Evolutionary conservation across 768 basidiomycete species (phyloP).

Genomic region (Mycena indigotica): DNA sequence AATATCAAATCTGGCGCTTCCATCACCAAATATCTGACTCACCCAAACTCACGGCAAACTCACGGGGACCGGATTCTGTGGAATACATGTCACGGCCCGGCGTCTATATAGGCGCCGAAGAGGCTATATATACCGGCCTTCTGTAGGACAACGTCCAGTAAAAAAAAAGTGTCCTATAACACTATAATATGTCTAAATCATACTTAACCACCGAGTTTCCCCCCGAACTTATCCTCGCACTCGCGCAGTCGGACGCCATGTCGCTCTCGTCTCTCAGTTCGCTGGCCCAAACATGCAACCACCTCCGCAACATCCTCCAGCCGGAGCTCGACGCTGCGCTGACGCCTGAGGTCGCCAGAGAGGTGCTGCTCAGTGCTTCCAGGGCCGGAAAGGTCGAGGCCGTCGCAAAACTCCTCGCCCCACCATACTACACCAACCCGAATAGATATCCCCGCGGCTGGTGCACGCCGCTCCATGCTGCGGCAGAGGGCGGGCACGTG

Average conservation of each 20-base stretch:
- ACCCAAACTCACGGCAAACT: no score
- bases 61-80: no score
- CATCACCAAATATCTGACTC: no score
- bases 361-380: background rate
- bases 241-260: background rate
- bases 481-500: background rate
- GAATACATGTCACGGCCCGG: no score
- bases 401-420: background rate
- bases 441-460: background rate
- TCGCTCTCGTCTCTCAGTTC: background rate
- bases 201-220: no score
- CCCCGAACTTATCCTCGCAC: background rate
- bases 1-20: no score
- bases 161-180: no score
- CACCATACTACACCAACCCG: background rate
- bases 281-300: conserved; percentile 1
- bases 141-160: no score
- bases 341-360: background rate
- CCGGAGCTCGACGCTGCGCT: conserved; percentile 1
- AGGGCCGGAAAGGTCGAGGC: background rate
- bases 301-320: conserved; percentile 1
- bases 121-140: no score
- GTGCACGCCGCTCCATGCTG: conserved; percentile 2
- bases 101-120: no score
- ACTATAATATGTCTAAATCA: no score